phyloP scores from a whole-genome alignment of 2,329 filamentous ascomycete genomes.

The Coleophoma eucalyptorum region DNA sequence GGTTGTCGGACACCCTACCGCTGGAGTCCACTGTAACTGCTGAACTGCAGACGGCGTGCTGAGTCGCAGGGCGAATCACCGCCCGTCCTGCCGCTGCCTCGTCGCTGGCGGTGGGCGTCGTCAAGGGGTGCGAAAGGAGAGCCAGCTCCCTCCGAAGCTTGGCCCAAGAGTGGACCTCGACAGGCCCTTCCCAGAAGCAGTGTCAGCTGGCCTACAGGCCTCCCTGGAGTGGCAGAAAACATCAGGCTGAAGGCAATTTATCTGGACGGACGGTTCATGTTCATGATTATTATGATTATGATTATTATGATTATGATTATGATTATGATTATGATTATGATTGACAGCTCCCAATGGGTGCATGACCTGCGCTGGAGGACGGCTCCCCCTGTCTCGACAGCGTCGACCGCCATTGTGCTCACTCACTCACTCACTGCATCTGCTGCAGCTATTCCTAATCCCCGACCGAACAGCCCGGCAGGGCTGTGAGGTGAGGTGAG shows the following conservation, averaged over 20 bases:
- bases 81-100: neutral
- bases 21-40: neutral
- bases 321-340: neutral
- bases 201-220: neutral
- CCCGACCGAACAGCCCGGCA: neutral
- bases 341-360: neutral
- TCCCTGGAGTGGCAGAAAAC: constrained; percentile 1
- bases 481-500: too few relatives aligned
- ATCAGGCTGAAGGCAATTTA: neutral
- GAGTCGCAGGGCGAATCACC: neutral
- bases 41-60: neutral
- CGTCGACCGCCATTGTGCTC: too few relatives aligned
- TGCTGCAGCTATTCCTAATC: neutral
- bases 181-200: neutral
- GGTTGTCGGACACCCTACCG: neutral
- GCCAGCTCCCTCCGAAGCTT: neutral
- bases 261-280: too few relatives aligned
- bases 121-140: too few relatives aligned
- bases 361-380: neutral
- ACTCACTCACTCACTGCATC: too few relatives aligned
- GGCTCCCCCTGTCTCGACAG: too few relatives aligned
- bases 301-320: too few relatives aligned
- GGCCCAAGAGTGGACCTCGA: neutral
- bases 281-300: too few relatives aligned
- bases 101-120: neutral